A percentile compares a stretch with the other conserved stretches of the same genome.
phyloP scores from a whole-genome alignment of 805 yeast species.

The Diddensiella santjacobensis region DNA sequence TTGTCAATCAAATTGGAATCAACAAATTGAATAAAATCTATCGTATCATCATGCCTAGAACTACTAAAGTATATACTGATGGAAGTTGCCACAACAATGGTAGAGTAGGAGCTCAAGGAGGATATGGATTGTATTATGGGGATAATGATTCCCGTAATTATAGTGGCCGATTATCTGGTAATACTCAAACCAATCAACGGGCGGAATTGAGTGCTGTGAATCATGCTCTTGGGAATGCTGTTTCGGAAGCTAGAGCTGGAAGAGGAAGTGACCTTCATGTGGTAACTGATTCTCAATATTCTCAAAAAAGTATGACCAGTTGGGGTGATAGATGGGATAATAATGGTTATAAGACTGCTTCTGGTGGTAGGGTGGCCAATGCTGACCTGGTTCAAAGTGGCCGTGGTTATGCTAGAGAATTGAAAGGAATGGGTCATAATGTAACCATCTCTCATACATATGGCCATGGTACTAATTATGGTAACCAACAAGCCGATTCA shows the following conservation, averaged over 20 bases:
- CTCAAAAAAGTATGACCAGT: conserved; percentile 49
- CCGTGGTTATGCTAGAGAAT: conserved; percentile 36
- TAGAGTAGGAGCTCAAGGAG: conserved; percentile 43
- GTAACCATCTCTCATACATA: conserved; percentile 57
- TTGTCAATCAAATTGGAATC: no score
- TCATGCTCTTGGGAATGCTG: conserved; percentile 48
- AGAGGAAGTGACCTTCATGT: conserved; percentile 40
- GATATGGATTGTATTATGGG: conserved; percentile 73
- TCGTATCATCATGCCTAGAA: no score
- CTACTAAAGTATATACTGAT: conserved; percentile 59
- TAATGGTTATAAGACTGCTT: conserved; percentile 50
- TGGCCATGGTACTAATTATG: conserved; percentile 67
- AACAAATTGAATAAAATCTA: no score
- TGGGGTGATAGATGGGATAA: conserved; percentile 58
- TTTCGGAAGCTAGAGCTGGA: conserved; percentile 9
- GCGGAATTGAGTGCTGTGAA: conserved; percentile 73
- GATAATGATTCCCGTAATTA: conserved; percentile 49
- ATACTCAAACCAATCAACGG: conserved; percentile 65
- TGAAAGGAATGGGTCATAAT: conserved; percentile 30
- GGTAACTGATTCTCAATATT: conserved; percentile 68
- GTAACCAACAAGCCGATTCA: conserved; percentile 74
- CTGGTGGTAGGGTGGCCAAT: conserved; percentile 48
- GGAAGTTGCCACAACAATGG: conserved; percentile 74
- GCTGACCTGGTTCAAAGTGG: conserved; percentile 45
- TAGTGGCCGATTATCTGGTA: conserved; percentile 47